A percentile compares a stretch with the other conserved stretches of the same genome.
phyloP scores from a whole-genome alignment of 2,329 filamentous ascomycete species.

The Tympanopsis confertula region DNA sequence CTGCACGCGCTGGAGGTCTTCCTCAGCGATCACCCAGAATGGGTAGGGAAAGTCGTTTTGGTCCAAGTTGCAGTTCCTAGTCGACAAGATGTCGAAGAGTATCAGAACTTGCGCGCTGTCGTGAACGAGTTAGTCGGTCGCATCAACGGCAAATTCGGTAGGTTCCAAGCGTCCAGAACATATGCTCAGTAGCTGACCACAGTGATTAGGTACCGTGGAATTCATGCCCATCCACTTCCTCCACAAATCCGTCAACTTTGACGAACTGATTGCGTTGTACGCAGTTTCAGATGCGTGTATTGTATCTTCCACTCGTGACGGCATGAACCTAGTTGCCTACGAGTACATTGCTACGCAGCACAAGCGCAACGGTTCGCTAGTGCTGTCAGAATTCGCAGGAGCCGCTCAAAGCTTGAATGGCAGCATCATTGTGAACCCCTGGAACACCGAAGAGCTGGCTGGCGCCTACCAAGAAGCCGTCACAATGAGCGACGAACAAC shows the following conservation, averaged over 20 bases:
- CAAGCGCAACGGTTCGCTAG: slow-evolving; percentile 82
- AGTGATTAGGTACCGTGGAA: slow-evolving; percentile 54
- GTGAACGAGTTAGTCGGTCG: slow-evolving; percentile 94
- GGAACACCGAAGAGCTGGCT: slow-evolving; percentile 94
- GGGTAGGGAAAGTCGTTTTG: slow-evolving; percentile 93
- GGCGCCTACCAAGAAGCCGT: slow-evolving; percentile 93
- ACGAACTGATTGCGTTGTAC: slow-evolving; percentile 88
- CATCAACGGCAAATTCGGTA: slow-evolving; percentile 90
- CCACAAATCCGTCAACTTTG: slow-evolving; percentile 89
- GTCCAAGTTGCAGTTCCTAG: slow-evolving; percentile 94
- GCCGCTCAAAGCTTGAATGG: slow-evolving; percentile 85
- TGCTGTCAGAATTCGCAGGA: slow-evolving; percentile 91
- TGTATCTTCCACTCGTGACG: slow-evolving; percentile 89
- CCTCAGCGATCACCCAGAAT: slow-evolving; percentile 90
- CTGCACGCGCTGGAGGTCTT: slow-evolving; percentile 94
- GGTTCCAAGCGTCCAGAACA: not conserved
- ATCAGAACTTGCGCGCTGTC: slow-evolving; percentile 87
- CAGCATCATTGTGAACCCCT: slow-evolving; percentile 89
- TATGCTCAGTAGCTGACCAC: not conserved
- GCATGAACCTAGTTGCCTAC: slow-evolving; percentile 97
- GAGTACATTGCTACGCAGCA: slow-evolving; percentile 94
- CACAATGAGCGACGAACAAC: slow-evolving; percentile 84
- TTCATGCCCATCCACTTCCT: slow-evolving; percentile 99
- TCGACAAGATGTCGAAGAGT: slow-evolving; percentile 91
- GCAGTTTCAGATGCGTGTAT: slow-evolving; percentile 85